These are phyloP conservation scores for Eutrema japonicum DNA, from an alignment of 345 rosid species.

Conservation along the genomic window DNA sequence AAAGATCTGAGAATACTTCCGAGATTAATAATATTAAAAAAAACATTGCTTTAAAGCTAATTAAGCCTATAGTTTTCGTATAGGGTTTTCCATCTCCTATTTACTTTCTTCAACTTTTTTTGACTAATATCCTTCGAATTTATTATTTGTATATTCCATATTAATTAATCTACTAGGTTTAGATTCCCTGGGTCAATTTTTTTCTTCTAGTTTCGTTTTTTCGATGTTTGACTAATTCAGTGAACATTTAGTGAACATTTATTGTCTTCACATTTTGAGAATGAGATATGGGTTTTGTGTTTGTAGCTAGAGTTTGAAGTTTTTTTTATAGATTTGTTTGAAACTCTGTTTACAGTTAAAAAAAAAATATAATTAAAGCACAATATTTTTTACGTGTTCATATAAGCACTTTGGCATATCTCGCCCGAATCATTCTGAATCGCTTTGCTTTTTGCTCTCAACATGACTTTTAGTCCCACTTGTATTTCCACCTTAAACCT, in stretches of 20 bases:
- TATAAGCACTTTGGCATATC: background rate
- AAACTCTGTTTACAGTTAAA: background rate
- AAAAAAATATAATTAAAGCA: background rate
- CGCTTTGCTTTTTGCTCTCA: no score
- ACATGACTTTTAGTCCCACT: constrained; percentile 5
- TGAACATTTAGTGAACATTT: background rate
- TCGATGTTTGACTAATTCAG: background rate
- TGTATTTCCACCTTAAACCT: constrained; percentile 2
- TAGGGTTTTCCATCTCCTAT: constrained; percentile 11
- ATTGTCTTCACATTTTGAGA: background rate
- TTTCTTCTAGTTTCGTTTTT: background rate
- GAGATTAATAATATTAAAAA: no score
- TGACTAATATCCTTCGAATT: constrained; percentile 9
- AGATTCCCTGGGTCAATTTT: background rate
- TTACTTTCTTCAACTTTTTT: background rate
- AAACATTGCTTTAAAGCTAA: constrained; percentile 11
- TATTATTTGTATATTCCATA: background rate
- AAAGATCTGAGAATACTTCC: no score
- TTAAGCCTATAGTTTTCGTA: constrained; percentile 8
- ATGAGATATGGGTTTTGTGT: background rate
- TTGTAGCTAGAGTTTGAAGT: background rate
- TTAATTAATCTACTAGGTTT: background rate
- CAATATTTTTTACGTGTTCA: background rate
- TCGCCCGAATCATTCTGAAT: background rate
- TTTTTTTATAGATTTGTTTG: background rate